Evolutionary conservation across 1,284 basidiomycete species (phyloP).

Genomic region (Fistulinella cinereoalba): DNA sequence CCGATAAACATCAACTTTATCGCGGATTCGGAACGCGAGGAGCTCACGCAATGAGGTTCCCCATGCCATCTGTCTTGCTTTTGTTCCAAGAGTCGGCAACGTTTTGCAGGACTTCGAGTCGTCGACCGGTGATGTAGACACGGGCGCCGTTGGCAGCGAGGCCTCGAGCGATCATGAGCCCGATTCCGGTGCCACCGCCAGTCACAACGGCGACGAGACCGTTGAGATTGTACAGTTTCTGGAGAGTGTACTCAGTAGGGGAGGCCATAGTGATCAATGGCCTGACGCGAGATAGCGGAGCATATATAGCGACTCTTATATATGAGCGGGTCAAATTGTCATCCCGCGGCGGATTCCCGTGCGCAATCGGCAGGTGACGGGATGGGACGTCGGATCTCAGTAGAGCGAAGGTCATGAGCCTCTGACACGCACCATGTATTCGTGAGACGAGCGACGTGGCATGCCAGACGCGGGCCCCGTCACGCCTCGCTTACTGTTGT

Average conservation of each 20-base stretch:
- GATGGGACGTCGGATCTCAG: no score
- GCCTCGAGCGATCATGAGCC: conserved; percentile 70
- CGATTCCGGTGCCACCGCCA: conserved; percentile 80
- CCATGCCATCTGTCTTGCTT: conserved; percentile 38
- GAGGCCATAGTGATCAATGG: conserved; percentile 21
- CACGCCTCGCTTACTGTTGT: no score
- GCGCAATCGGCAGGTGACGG: no score
- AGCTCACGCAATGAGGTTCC: conserved; percentile 57
- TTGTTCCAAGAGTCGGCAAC: conserved; percentile 47
- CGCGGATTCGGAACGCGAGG: conserved; percentile 3
- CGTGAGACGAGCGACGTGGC: no score
- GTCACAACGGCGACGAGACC: conserved; percentile 71
- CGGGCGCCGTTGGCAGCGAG: conserved; percentile 76
- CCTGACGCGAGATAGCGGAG: no score
- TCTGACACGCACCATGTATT: no score
- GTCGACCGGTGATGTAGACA: conserved; percentile 76
- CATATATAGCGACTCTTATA: no score
- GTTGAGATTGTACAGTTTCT: conserved; percentile 55
- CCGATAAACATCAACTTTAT: background rate
- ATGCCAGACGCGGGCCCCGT: no score
- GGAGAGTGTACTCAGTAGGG: conserved; percentile 25
- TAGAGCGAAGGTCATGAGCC: no score
- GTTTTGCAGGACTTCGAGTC: conserved; percentile 60
- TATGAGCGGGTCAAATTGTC: no score
- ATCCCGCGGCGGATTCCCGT: no score